These are phyloP conservation scores for Myxozyma nipponensis DNA, from an alignment of 805 yeast species.

Conservation along the genomic window DNA sequence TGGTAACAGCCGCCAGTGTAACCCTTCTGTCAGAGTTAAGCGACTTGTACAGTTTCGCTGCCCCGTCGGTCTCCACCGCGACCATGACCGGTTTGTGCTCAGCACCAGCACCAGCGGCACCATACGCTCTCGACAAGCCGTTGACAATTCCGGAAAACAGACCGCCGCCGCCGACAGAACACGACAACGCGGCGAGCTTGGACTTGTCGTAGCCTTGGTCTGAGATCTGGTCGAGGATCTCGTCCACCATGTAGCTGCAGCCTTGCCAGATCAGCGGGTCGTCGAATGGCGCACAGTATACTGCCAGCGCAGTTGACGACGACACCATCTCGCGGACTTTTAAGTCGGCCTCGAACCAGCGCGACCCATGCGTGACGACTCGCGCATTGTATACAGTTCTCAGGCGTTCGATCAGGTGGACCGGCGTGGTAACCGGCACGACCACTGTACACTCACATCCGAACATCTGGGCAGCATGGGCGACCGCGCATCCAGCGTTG, in stretches of 20 bases:
- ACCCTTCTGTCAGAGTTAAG: conserved; percentile 47
- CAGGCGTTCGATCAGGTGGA: conserved; percentile 46
- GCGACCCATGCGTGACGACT: conserved; percentile 64
- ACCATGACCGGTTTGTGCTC: conserved; percentile 39
- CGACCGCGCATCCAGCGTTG: conserved; percentile 96
- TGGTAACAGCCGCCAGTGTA: conserved; percentile 42
- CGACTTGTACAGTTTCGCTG: conserved; percentile 55
- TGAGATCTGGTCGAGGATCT: conserved; percentile 72
- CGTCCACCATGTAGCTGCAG: conserved; percentile 89
- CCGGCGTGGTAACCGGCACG: conserved; percentile 51
- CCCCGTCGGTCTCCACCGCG: conserved; percentile 60
- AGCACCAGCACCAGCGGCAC: too few relatives aligned
- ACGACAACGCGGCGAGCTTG: conserved; percentile 74
- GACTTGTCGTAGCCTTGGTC: conserved; percentile 38
- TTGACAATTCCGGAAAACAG: conserved; percentile 81
- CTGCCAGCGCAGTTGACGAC: conserved; percentile 45
- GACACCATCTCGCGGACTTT: conserved; percentile 75
- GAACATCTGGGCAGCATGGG: conserved; percentile 71
- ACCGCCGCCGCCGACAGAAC: conserved; percentile 97
- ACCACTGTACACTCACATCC: conserved; percentile 57
- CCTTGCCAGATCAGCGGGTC: conserved; percentile 94
- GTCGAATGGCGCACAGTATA: conserved; percentile 90
- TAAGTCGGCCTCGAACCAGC: conserved; percentile 74
- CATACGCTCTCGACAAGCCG: conserved; percentile 61
- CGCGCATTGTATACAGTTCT: conserved; percentile 46